Evolutionary conservation across 805 yeast genomes (phyloP), one percentile per base, ranked within the genome.

Genomic region (Zygoascus ofunaensis): DNA sequence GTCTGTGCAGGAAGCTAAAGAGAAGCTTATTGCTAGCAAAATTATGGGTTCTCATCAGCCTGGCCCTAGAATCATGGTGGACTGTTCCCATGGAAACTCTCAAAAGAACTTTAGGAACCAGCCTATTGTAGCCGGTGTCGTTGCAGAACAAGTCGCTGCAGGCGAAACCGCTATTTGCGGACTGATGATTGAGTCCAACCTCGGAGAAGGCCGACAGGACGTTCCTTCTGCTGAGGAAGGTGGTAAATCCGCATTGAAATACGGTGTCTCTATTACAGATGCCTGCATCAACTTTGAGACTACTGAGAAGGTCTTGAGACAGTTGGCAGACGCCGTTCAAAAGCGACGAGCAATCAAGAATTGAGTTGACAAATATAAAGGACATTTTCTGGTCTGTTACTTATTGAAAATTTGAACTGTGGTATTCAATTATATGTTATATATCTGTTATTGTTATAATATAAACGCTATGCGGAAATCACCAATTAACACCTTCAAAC

Each of bases 21-120:
- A 65, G 23, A 76, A 77, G 53, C 68, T 87, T 46, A 53, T 42
- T 40, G 61, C 72, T 71, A 55, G 68, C 65, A 51, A 68, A 26
- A 44, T 74, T 21, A 68, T 55, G 65, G 69, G 30, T 23, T 61
- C 55, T 21, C 53, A 58, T n/a, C 46, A 49, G 43, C 44, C 53
- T 10, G 73, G 75, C 41, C 76, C 82, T 47, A 74, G 90, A 59
- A 81, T 89, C 57, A 92, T 90, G 97, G 79, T 90, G 51, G 98
- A 90, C 67, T 92, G 97, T 65, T 87, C 97, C 34, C 98, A 90
- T 62, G 98, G 97, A 51, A 90, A 90, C 72, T 86, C 96, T 32
- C 79, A 73, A 61, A 90, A 90, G 63, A 82, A 90, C 66, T 89
- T 80, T 77, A 76, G 76, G 61, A 90, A 90, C 67, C 98, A 90